Conservation (phyloP, 2,329 filamentous ascomycete species). For the Fusarium sp. region DNA sequence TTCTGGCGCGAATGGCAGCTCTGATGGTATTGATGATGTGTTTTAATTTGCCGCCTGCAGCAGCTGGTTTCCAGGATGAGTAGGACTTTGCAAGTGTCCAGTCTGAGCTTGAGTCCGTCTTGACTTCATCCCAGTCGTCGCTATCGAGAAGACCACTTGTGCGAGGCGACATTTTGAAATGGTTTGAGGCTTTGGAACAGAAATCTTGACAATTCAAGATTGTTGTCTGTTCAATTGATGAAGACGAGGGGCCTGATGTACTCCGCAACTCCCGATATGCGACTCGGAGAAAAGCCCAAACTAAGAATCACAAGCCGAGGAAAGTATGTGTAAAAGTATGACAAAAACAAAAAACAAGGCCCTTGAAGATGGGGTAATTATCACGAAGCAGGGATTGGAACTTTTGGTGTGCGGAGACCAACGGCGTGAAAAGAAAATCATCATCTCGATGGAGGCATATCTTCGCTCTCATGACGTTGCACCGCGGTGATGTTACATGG, state of each 20-base stretch:
- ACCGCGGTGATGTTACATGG: background rate
- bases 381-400: constrained; percentile 8
- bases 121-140: constrained; percentile 51
- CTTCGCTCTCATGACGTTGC: constrained; percentile 12
- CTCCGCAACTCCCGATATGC: background rate
- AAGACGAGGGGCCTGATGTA: constrained; percentile 15
- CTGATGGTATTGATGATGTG: constrained; percentile 19
- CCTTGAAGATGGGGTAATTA: background rate
- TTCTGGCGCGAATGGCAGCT: constrained; percentile 27
- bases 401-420: constrained; percentile 24
- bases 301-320: constrained; percentile 26
- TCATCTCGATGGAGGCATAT: constrained; percentile 7
- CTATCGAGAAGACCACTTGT: constrained; percentile 50
- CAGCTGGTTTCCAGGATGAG: constrained; percentile 46
- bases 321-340: constrained; percentile 35
- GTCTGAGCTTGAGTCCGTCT: constrained; percentile 35
- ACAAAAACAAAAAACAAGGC: background rate
- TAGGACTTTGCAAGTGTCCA: constrained; percentile 33
- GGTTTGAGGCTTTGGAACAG: too few relatives aligned
- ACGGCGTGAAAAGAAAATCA: background rate
- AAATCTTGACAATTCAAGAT: background rate
- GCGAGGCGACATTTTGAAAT: constrained; percentile 47
- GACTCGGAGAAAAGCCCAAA: constrained; percentile 5
- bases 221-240: background rate
- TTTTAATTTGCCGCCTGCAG: constrained; percentile 22